Conservation (phyloP, 2,329 filamentous ascomycete genomes). For the Simplicillium aogashimaense region DNA sequence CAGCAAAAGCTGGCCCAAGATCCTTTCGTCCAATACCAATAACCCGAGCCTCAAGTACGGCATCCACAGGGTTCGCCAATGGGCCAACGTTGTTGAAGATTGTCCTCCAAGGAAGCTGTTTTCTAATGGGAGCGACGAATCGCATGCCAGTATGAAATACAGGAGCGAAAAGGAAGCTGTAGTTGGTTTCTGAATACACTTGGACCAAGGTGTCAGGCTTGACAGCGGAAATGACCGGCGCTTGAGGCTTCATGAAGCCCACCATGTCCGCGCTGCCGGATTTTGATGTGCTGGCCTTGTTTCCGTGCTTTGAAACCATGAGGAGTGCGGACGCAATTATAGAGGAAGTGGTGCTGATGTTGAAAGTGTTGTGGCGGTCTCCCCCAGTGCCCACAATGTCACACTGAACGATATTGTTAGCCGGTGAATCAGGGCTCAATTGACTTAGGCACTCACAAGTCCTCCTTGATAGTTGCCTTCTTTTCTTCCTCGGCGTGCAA, state of each 20-base stretch:
- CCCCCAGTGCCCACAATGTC: conserved; percentile 97
- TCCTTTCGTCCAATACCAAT: conserved; percentile 87
- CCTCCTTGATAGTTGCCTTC: conserved; percentile 75
- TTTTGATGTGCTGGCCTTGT: conserved; percentile 88
- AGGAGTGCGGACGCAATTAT: conserved; percentile 83
- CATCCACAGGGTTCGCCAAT: conserved; percentile 81
- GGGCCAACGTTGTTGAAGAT: conserved; percentile 97
- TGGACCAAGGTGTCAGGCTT: conserved; percentile 58
- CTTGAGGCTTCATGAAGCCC: conserved; percentile 58
- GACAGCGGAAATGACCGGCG: conserved; percentile 67
- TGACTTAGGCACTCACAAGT: conserved; percentile 47
- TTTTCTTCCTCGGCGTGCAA: conserved; percentile 48
- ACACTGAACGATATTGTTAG: conserved; percentile 34
- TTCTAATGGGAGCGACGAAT: conserved; percentile 76
- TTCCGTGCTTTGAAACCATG: conserved; percentile 88
- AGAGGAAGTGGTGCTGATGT: conserved; percentile 90
- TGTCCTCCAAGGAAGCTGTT: conserved; percentile 84
- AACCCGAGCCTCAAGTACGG: conserved; percentile 75
- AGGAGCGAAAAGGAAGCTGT: conserved; percentile 90
- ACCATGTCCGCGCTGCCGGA: conserved; percentile 93
- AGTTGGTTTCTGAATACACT: conserved; percentile 76
- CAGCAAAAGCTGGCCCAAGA: conserved; percentile 80
- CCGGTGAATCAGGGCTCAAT: neutral
- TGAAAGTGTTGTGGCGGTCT: conserved; percentile 96
- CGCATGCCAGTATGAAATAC: conserved; percentile 95